phyloP scores from a whole-genome alignment of 768 basidiomycete genomes.

The Mycena haematopus region DNA sequence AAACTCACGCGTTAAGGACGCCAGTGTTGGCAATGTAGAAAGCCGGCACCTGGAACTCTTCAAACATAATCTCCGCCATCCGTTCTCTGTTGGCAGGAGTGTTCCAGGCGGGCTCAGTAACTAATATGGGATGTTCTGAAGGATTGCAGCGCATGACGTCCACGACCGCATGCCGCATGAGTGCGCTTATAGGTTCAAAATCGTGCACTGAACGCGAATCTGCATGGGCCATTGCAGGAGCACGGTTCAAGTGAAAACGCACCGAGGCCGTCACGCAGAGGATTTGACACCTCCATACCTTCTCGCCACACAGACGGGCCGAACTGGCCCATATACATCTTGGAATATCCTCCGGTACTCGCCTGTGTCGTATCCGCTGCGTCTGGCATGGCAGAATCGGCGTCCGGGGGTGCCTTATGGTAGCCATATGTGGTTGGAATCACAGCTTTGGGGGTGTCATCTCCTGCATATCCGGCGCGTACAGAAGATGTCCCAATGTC shows the following conservation, averaged over 20 bases:
- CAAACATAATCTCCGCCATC: conserved; percentile 98
- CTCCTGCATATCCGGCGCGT: conserved; percentile 96
- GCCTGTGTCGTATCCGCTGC: conserved; percentile 45
- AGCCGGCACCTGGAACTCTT: conserved; percentile 92
- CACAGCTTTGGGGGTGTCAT: conserved; percentile 93
- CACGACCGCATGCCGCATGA: conserved; percentile 76
- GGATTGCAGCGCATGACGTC: conserved; percentile 80
- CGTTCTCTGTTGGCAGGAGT: conserved; percentile 89
- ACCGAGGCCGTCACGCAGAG: conserved; percentile 88
- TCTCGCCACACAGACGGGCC: conserved; percentile 90
- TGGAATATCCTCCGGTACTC: conserved; percentile 51
- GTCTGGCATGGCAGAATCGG: conserved; percentile 63
- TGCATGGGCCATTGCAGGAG: conserved; percentile 5
- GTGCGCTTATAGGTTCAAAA: conserved; percentile 73
- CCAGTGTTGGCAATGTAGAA: conserved; percentile 97
- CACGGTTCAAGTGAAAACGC: conserved; percentile 50
- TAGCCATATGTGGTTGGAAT: conserved; percentile 91
- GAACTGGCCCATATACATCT: conserved; percentile 84
- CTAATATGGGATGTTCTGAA: conserved; percentile 87
- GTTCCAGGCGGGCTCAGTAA: conserved; percentile 98
- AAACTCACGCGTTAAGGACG: conserved; percentile 84
- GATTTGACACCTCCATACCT: conserved; percentile 87
- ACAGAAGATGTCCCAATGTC: conserved; percentile 92
- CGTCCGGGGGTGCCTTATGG: conserved; percentile 50
- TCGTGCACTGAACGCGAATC: conserved; percentile 60